phyloP scores from a whole-genome alignment of 148 eudicot species.

The Rhododendron mucronatum region DNA sequence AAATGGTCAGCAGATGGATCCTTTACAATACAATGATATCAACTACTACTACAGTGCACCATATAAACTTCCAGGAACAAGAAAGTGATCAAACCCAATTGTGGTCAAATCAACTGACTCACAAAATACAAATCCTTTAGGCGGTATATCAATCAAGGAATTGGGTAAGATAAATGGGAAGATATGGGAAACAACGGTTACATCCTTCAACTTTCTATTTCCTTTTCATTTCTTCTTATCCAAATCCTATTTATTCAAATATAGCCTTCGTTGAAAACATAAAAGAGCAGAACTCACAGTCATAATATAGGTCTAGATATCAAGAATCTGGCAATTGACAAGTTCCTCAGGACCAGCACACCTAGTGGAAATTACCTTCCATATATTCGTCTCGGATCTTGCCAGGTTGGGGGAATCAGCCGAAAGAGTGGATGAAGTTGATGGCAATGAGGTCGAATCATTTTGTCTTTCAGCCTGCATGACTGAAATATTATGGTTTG shows the following conservation, averaged over 20 bases:
- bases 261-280: background rate
- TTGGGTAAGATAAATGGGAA: background rate
- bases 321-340: constrained; percentile 72
- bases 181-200: background rate
- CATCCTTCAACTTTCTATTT: background rate
- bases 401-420: constrained; percentile 13
- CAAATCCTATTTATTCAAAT: background rate
- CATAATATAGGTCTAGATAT: constrained; percentile 30
- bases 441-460: constrained; percentile 15
- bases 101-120: constrained; percentile 5
- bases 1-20: background rate
- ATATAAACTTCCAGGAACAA: background rate
- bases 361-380: constrained; percentile 65
- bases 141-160: background rate
- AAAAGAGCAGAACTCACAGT: constrained; percentile 2
- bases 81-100: constrained; percentile 1
- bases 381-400: constrained; percentile 27
- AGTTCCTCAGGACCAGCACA: constrained; percentile 60
- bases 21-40: background rate
- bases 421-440: constrained; percentile 18
- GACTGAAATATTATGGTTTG: constrained; percentile 50
- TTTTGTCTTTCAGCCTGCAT: constrained; percentile 47
- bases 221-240: background rate
- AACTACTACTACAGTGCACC: background rate
- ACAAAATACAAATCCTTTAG: background rate